These are phyloP conservation scores for Phialemonium atrogriseum DNA, from an alignment of 2,329 filamentous ascomycete species.

Conservation along the genomic window DNA sequence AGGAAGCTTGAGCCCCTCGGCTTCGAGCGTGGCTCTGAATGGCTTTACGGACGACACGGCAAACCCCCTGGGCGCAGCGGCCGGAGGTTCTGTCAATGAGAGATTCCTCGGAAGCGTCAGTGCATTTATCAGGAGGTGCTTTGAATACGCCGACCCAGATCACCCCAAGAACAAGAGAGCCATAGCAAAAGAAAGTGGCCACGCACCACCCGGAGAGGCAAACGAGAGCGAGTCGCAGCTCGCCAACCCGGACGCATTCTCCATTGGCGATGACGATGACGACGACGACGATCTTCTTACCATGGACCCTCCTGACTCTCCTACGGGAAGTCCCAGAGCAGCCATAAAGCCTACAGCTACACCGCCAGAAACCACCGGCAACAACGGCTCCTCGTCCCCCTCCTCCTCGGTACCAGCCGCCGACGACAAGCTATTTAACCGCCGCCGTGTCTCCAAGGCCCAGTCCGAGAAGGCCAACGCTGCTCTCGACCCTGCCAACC, in stretches of 20 bases:
- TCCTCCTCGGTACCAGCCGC: slow-evolving; percentile 9
- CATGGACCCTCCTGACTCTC: slow-evolving; percentile 44
- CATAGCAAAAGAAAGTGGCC: slow-evolving; percentile 20
- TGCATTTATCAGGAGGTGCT: slow-evolving; percentile 91
- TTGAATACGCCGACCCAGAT: slow-evolving; percentile 95
- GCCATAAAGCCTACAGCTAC: slow-evolving; percentile 10
- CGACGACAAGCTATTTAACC: slow-evolving; percentile 17
- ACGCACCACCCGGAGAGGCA: slow-evolving; percentile 12
- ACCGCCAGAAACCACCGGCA: slow-evolving; percentile 10
- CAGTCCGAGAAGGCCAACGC: slow-evolving; percentile 75
- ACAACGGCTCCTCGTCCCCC: slow-evolving; percentile 15
- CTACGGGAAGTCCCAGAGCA: slow-evolving; percentile 31
- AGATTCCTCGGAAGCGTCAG: slow-evolving; percentile 87
- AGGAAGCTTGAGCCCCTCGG: slow-evolving; percentile 59
- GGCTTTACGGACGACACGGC: slow-evolving; percentile 23
- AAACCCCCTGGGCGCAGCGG: slow-evolving; percentile 28
- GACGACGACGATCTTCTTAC: slow-evolving; percentile 52
- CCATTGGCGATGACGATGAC: slow-evolving; percentile 67
- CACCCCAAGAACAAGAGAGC: slow-evolving; percentile 53
- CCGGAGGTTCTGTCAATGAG: slow-evolving; percentile 65
- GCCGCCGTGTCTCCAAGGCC: slow-evolving; percentile 47
- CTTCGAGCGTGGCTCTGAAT: slow-evolving; percentile 46
- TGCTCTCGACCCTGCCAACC: slow-evolving; percentile 85
- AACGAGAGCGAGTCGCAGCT: slow-evolving; percentile 18
- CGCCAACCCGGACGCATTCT: slow-evolving; percentile 48